Evolutionary conservation across 2,329 filamentous ascomycete species (phyloP).

Genomic region (Conoideocrella luteorostrata): DNA sequence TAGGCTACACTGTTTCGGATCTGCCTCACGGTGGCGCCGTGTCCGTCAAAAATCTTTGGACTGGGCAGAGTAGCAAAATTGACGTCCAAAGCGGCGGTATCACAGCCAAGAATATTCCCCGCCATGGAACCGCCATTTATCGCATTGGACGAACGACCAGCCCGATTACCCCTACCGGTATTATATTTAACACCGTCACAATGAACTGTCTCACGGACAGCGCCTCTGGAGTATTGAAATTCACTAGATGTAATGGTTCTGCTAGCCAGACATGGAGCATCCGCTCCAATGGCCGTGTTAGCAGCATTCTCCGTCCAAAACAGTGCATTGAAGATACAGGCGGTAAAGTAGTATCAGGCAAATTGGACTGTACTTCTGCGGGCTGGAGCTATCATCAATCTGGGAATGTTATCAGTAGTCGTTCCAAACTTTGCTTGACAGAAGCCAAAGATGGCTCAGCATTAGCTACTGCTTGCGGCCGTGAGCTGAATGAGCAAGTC

Average conservation of each 20-base stretch:
- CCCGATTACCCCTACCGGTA: slow-evolving; percentile 35
- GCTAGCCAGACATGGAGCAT: slow-evolving; percentile 35
- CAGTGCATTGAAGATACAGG: slow-evolving; percentile 26
- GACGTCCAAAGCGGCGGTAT: slow-evolving; percentile 15
- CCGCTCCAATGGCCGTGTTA: slow-evolving; percentile 25
- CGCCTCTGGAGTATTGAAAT: no score
- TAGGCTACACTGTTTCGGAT: no score
- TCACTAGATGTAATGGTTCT: no score
- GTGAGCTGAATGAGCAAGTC: slow-evolving; percentile 36
- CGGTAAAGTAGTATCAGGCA: no score
- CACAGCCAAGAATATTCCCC: slow-evolving; percentile 21
- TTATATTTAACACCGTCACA: slow-evolving; percentile 43
- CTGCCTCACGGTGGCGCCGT: slow-evolving; percentile 14
- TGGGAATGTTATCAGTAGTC: no score
- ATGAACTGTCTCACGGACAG: slow-evolving; percentile 34
- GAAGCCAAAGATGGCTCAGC: slow-evolving; percentile 23
- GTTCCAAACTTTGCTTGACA: slow-evolving; percentile 36
- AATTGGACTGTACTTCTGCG: no score
- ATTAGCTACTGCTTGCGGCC: slow-evolving; percentile 29
- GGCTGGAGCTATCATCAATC: no score
- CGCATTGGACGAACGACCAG: slow-evolving; percentile 28
- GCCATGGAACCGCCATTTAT: slow-evolving; percentile 35
- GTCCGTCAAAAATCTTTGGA: slow-evolving; percentile 40
- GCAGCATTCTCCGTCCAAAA: slow-evolving; percentile 26
- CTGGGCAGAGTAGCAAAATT: slow-evolving; percentile 21